phyloP scores from a whole-genome alignment of 2,329 filamentous ascomycete species.

The Fusarium algeriense region DNA sequence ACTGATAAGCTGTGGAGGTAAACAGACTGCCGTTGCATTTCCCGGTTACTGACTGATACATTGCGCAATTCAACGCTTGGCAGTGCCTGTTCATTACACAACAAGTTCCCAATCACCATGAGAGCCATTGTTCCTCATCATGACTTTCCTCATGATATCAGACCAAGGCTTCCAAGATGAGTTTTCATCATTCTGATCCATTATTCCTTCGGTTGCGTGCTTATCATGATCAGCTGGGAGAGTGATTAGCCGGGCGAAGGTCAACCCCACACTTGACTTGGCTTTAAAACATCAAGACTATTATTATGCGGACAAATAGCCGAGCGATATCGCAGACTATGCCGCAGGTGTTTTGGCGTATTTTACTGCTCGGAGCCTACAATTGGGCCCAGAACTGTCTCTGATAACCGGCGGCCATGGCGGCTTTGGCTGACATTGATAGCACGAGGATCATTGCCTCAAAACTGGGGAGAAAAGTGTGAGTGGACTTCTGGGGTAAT shows the following conservation, averaged over 20 bases:
- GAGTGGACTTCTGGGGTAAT: constrained; percentile 46
- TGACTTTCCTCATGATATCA: constrained; percentile 3
- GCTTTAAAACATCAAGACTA: constrained; percentile 22
- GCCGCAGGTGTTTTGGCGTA: constrained; percentile 7
- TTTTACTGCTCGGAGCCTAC: constrained; percentile 10
- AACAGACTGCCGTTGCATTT: constrained; percentile 6
- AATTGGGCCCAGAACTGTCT: constrained; percentile 22
- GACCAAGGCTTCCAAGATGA: constrained; percentile 14
- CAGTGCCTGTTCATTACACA: background rate
- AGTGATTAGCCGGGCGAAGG: constrained; percentile 33
- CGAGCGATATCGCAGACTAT: constrained; percentile 28
- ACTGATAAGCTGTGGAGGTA: constrained; percentile 7
- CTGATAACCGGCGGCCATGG: constrained; percentile 4
- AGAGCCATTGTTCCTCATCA: background rate
- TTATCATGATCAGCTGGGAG: constrained; percentile 42
- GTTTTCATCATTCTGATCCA: constrained; percentile 10
- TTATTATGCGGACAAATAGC: constrained; percentile 26
- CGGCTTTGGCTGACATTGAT: constrained; percentile 10
- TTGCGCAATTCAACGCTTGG: background rate
- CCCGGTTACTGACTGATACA: constrained; percentile 1
- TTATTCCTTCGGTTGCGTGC: constrained; percentile 28
- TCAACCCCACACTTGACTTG: constrained; percentile 41
- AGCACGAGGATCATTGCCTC: constrained; percentile 28
- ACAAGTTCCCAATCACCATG: background rate
- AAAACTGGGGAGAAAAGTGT: constrained; percentile 42